Evolutionary conservation across 495 filamentous ascomycete species (phyloP).

Genomic region (Aspergillus campestris): DNA sequence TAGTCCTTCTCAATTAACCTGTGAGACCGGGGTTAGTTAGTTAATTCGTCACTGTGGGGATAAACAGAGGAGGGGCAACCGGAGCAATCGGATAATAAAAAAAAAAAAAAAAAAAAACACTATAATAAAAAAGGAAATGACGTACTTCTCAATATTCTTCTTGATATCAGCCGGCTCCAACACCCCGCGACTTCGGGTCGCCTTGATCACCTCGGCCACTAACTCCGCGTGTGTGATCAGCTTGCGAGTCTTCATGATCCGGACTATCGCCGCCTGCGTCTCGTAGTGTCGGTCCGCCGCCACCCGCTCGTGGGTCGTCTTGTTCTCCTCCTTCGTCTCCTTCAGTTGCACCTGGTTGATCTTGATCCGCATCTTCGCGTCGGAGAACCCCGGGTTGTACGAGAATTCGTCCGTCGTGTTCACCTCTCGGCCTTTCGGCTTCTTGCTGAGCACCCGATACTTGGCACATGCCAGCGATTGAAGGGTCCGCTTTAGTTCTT

Average conservation of each 20-base stretch:
- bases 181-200: slow-evolving; percentile 74
- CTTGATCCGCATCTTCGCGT: slow-evolving; percentile 86
- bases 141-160: slow-evolving; percentile 89
- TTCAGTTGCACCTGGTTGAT: slow-evolving; percentile 98
- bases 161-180: slow-evolving; percentile 85
- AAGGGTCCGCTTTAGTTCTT: slow-evolving; percentile 78
- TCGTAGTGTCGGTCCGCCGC: slow-evolving; percentile 87
- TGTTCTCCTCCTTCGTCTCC: slow-evolving; percentile 87
- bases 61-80: no score
- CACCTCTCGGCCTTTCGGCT: slow-evolving; percentile 77
- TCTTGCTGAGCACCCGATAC: slow-evolving; percentile 76
- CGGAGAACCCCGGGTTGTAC: slow-evolving; percentile 66
- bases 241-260: slow-evolving; percentile 95
- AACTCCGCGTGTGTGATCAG: slow-evolving; percentile 74
- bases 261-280: slow-evolving; percentile 92
- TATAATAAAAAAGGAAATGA: slow-evolving; percentile 9
- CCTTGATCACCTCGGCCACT: slow-evolving; percentile 78
- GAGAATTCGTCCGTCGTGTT: slow-evolving; percentile 67
- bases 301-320: slow-evolving; percentile 83
- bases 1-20: slow-evolving; percentile 96
- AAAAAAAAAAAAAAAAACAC: background rate
- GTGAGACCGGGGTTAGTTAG: slow-evolving; percentile 6
- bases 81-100: background rate
- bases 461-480: slow-evolving; percentile 91
- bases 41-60: background rate